Evolutionary conservation across 371 early-diverging fungal genomes (phyloP).

Genomic region (Lichtheimia ornata): DNA sequence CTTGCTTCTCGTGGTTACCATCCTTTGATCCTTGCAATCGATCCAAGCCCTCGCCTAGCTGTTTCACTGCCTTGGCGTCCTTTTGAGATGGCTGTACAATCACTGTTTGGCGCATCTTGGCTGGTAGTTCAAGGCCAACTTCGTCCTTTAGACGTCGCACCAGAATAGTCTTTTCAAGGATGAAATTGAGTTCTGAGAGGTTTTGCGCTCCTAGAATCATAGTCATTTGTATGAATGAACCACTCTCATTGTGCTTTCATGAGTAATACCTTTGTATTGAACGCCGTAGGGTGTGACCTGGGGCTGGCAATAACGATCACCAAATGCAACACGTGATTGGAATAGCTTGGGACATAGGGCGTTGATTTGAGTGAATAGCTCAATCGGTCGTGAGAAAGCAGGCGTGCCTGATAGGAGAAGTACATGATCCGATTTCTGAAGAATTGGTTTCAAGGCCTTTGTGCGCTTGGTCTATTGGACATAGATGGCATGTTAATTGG

Average conservation of each 20-base stretch:
- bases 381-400: constrained; percentile 59
- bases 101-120: constrained; percentile 48
- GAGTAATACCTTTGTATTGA: constrained; percentile 20
- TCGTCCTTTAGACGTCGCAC: constrained; percentile 60
- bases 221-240: too few species aligned
- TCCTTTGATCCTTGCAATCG: neutral
- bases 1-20: neutral
- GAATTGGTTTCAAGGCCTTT: constrained; percentile 44
- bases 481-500: neutral
- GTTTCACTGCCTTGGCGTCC: neutral
- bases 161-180: constrained; percentile 55
- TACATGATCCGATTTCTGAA: constrained; percentile 38
- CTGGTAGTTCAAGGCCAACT: constrained; percentile 51
- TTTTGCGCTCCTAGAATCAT: constrained; percentile 44
- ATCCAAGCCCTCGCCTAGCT: neutral
- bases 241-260: too few species aligned
- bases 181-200: constrained; percentile 54
- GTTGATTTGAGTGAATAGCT: constrained; percentile 61
- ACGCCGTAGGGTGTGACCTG: constrained; percentile 15
- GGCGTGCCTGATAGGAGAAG: constrained; percentile 64
- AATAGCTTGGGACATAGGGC: constrained; percentile 43
- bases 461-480: constrained; percentile 44
- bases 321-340: constrained; percentile 41
- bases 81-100: constrained; percentile 18
- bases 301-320: constrained; percentile 61